phyloP scores from a whole-genome alignment of 192 early-diverging fungal genomes.

The Coemansia sp. region DNA sequence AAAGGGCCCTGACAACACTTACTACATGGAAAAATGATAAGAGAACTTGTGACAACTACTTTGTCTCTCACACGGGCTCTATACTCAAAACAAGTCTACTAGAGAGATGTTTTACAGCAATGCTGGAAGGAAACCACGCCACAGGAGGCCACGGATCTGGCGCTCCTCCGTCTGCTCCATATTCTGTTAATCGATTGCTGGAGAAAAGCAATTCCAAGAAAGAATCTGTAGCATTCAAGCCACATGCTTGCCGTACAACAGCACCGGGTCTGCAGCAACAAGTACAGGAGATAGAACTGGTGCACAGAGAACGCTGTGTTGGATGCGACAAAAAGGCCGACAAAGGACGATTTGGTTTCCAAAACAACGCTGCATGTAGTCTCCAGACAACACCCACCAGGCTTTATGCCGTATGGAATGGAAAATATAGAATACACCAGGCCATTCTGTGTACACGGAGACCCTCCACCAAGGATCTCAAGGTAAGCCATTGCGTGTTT shows the following conservation, averaged over 20 bases:
- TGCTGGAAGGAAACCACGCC: constrained; percentile 4
- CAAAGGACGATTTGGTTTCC: not conserved
- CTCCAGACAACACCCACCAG: not conserved
- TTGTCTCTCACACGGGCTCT: too few relatives aligned
- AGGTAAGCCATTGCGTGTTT: not conserved
- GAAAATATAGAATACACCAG: not conserved
- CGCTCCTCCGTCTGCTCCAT: not conserved
- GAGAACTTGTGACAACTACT: too few relatives aligned
- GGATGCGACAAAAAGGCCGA: not conserved
- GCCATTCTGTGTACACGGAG: not conserved
- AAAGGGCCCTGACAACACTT: too few relatives aligned
- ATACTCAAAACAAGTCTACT: not conserved
- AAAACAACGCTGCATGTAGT: not conserved
- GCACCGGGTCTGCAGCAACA: not conserved
- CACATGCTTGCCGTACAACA: not conserved
- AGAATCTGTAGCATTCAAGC: not conserved
- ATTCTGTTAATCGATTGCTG: not conserved
- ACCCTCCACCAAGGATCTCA: not conserved
- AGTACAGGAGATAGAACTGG: not conserved
- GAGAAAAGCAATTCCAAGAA: not conserved
- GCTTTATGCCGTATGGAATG: too few relatives aligned
- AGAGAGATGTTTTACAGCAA: constrained; percentile 3
- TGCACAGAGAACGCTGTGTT: not conserved
- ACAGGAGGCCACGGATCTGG: not conserved
- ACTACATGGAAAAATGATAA: too few relatives aligned